Evolutionary conservation across 208 protist species (phyloP).

Genomic region (Trypanosoma boissoni): DNA sequence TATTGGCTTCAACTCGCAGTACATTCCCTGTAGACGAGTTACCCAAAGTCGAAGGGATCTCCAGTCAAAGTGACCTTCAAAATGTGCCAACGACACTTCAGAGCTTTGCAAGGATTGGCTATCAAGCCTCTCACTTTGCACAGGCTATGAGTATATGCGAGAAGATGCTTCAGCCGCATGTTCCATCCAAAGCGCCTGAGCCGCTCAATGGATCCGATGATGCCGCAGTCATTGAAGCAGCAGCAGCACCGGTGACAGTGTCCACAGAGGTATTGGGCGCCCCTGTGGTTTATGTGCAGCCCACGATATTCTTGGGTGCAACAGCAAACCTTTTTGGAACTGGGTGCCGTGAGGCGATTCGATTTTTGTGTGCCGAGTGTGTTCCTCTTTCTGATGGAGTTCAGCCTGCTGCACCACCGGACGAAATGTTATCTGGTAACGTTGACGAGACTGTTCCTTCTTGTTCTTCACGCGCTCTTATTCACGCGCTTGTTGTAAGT

Average conservation of each 20-base stretch:
- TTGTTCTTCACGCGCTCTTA: constrained; percentile 22
- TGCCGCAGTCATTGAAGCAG: too few relatives aligned
- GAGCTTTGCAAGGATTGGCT: constrained; percentile 54
- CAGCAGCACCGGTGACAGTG: neutral
- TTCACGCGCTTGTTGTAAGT: constrained; percentile 66
- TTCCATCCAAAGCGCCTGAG: constrained; percentile 29
- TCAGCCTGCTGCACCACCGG: constrained; percentile 16
- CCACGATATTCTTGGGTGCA: constrained; percentile 66
- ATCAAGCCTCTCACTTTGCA: constrained; percentile 74
- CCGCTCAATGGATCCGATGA: neutral
- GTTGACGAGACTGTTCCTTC: neutral
- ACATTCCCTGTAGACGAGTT: neutral
- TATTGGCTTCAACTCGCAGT: constrained; percentile 39
- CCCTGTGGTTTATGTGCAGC: constrained; percentile 27
- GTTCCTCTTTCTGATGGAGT: constrained; percentile 27
- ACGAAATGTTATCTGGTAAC: constrained; percentile 3
- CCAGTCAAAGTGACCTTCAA: constrained; percentile 24
- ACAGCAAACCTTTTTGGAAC: constrained; percentile 83
- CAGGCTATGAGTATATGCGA: constrained; percentile 43
- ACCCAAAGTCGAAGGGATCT: constrained; percentile 37
- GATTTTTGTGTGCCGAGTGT: constrained; percentile 75
- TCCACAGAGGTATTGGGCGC: neutral
- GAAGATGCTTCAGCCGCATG: constrained; percentile 52
- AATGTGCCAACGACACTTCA: constrained; percentile 24
- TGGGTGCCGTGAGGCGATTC: constrained; percentile 74